phyloP scores from a whole-genome alignment of 2,329 filamentous ascomycete species.

The Trichoderma atrobrunneum region DNA sequence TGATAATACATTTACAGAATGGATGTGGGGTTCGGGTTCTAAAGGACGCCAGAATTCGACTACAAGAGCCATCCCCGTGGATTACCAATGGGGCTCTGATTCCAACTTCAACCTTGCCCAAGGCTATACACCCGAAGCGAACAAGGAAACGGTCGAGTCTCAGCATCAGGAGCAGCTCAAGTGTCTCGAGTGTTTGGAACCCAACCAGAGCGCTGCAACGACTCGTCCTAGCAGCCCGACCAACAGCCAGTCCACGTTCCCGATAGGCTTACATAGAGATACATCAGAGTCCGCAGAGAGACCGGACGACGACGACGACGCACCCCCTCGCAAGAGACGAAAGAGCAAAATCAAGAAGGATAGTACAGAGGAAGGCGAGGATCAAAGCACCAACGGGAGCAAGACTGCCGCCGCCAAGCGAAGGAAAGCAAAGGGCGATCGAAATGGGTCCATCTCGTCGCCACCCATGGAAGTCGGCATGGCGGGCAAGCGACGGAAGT shows the following conservation, averaged over 20 bases:
- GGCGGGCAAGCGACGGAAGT: constrained; percentile 53
- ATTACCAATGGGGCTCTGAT: constrained; percentile 68
- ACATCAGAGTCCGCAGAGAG: constrained; percentile 29
- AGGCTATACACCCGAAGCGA: constrained; percentile 56
- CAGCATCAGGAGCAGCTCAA: constrained; percentile 55
- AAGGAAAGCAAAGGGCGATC: constrained; percentile 48
- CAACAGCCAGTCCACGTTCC: constrained; percentile 21
- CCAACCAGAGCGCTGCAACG: constrained; percentile 55
- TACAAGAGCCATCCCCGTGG: constrained; percentile 39
- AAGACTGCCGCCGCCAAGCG: constrained; percentile 42
- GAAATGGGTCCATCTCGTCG: constrained; percentile 32
- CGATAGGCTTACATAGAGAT: constrained; percentile 8
- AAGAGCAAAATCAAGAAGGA: constrained; percentile 53
- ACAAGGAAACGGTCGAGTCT: constrained; percentile 57
- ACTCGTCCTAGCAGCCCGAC: constrained; percentile 58
- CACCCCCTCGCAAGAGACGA: constrained; percentile 50
- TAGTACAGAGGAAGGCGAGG: constrained; percentile 39
- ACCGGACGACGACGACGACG: constrained; percentile 37
- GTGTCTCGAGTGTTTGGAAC: constrained; percentile 55
- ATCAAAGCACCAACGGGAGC: constrained; percentile 34
- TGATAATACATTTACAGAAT: constrained; percentile 41
- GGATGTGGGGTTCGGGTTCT: constrained; percentile 39
- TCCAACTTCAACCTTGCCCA: constrained; percentile 57
- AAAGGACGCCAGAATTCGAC: constrained; percentile 27
- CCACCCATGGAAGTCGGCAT: constrained; percentile 27